These are phyloP conservation scores for Batkoa obscura DNA, from an alignment of 371 early-diverging fungal species.

Conservation along the genomic window DNA sequence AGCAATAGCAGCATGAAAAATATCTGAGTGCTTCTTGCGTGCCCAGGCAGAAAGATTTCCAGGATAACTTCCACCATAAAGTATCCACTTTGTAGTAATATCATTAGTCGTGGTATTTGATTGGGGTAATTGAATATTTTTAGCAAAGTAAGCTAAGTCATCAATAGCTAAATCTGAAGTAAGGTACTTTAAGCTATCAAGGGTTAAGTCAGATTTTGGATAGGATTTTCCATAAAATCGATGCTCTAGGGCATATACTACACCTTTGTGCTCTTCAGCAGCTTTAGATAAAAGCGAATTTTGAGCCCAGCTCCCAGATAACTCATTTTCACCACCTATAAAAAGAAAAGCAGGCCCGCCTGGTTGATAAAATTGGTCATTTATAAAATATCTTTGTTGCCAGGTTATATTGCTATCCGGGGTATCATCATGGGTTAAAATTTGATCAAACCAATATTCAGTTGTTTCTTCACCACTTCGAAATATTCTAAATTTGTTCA, in stretches of 20 bases:
- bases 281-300: conserved; percentile 7
- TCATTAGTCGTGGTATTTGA: conserved; percentile 10
- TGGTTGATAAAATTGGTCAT: conserved; percentile 31
- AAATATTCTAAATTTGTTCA: too few relatives aligned
- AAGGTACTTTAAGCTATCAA: conserved; percentile 20
- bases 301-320: conserved; percentile 15
- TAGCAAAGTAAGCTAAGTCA: conserved; percentile 40
- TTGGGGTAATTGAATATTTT: background rate
- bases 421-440: too few relatives aligned
- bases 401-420: too few relatives aligned
- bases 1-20: conserved; percentile 44
- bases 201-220: conserved; percentile 14
- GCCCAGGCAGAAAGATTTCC: conserved; percentile 55
- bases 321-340: conserved; percentile 12
- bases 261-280: conserved; percentile 37
- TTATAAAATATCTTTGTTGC: conserved; percentile 33
- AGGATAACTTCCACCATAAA: conserved; percentile 46
- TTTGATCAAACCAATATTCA: too few relatives aligned
- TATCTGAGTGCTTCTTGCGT: conserved; percentile 36
- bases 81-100: conserved; percentile 38
- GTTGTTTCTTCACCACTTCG: too few relatives aligned
- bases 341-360: conserved; percentile 35
- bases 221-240: conserved; percentile 47
- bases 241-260: conserved; percentile 49
- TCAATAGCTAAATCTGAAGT: conserved; percentile 35